These are phyloP conservation scores for Paralagenidium karlingii DNA, from an alignment of 352 stramenopile genomes.

Conservation along the genomic window DNA sequence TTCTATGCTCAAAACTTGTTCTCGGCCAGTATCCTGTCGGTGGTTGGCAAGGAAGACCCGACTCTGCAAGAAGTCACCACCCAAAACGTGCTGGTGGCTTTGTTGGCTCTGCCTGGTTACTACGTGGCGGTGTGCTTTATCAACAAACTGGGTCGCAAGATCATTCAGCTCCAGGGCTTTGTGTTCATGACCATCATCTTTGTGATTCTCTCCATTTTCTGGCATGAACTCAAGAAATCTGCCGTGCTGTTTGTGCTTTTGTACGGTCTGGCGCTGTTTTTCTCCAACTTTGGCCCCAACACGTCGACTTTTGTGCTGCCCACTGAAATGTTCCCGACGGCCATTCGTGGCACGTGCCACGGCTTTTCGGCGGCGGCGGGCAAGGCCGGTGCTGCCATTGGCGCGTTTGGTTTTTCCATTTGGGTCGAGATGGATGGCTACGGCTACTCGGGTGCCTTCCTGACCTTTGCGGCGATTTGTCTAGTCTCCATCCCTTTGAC, in stretches of 20 bases:
- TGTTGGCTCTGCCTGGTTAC: slow-evolving; percentile 73
- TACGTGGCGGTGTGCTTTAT: slow-evolving; percentile 66
- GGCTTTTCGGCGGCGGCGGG: slow-evolving; percentile 77
- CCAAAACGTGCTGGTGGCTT: slow-evolving; percentile 41
- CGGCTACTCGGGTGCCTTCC: slow-evolving; percentile 44
- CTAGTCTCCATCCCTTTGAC: slow-evolving; percentile 40
- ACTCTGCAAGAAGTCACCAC: slow-evolving; percentile 39
- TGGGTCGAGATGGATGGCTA: slow-evolving; percentile 44
- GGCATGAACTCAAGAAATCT: slow-evolving; percentile 32
- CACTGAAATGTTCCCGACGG: slow-evolving; percentile 78
- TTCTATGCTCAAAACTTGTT: slow-evolving; percentile 76
- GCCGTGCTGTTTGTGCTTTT: slow-evolving; percentile 55
- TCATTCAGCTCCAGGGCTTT: slow-evolving; percentile 72
- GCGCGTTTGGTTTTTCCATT: slow-evolving; percentile 21
- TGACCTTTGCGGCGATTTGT: slow-evolving; percentile 39
- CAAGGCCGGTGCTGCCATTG: slow-evolving; percentile 75
- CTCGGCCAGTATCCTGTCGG: slow-evolving; percentile 46
- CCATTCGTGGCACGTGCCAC: slow-evolving; percentile 79
- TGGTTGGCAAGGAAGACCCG: slow-evolving; percentile 32
- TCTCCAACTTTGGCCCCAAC: slow-evolving; percentile 81
- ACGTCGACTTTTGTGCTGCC: slow-evolving; percentile 83
- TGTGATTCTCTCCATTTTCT: slow-evolving; percentile 45
- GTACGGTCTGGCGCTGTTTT: slow-evolving; percentile 66
- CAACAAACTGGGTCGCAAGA: slow-evolving; percentile 45
- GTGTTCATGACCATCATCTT: slow-evolving; percentile 50